A percentile compares a stretch with the other conserved stretches of the same genome.
Evolutionary conservation across 306 rosid genomes (phyloP).

Genomic region (Ziziphus jujuba): DNA sequence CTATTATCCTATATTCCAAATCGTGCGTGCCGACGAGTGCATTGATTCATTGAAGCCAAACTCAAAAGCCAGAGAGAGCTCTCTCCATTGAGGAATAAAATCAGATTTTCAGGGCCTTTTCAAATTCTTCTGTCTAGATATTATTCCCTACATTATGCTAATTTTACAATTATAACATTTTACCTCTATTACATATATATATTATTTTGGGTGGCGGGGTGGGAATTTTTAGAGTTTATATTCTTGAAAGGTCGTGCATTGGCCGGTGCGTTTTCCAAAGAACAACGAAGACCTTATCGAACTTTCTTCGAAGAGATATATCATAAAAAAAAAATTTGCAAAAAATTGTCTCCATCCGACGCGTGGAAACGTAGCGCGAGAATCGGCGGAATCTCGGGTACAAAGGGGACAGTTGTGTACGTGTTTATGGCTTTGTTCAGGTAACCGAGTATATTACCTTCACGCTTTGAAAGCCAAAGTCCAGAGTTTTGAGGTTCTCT

Average conservation of each 20-base stretch:
- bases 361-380: constrained; percentile 48
- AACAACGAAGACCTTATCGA: constrained; percentile 37
- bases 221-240: constrained; percentile 20
- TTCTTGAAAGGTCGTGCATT: constrained; percentile 68
- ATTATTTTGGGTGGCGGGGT: constrained; percentile 8
- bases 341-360: constrained; percentile 26
- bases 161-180: background rate
- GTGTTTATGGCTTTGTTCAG: constrained; percentile 29
- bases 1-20: too few species aligned
- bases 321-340: background rate
- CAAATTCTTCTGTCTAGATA: constrained; percentile 32
- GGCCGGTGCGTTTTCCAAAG: constrained; percentile 54
- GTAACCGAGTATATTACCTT: constrained; percentile 20
- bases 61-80: constrained; percentile 19
- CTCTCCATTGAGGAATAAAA: constrained; percentile 46
- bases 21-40: constrained; percentile 26
- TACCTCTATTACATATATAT: background rate
- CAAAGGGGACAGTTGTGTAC: constrained; percentile 24
- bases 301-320: constrained; percentile 25
- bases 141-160: constrained; percentile 30
- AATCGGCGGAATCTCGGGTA: constrained; percentile 40
- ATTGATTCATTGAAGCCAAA: constrained; percentile 4
- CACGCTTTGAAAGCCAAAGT: constrained; percentile 9
- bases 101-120: constrained; percentile 35
- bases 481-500: constrained; percentile 5